phyloP scores from a whole-genome alignment of 306 rosid species.

The Rubus parviflorus region DNA sequence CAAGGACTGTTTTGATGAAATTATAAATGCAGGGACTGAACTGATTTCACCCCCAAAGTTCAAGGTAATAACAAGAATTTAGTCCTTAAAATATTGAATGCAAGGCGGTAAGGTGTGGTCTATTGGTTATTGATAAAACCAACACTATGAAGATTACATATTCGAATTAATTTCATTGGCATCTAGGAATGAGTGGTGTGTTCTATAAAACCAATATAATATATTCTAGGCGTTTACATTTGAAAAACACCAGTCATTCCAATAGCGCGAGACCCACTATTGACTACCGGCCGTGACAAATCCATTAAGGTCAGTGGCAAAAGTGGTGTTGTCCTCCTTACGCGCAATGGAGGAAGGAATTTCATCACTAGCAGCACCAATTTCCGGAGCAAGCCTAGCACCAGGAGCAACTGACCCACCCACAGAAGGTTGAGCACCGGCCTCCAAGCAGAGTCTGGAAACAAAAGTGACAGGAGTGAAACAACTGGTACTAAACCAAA shows the following conservation, averaged over 20 bases:
- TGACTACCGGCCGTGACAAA: neutral
- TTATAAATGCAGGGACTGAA: too few relatives aligned
- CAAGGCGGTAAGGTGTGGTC: too few relatives aligned
- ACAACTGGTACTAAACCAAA: neutral
- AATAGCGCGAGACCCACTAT: neutral
- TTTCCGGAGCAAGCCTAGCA: neutral
- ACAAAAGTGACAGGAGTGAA: constrained; percentile 2
- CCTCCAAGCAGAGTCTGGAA: neutral
- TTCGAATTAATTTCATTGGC: too few relatives aligned
- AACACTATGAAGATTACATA: too few relatives aligned
- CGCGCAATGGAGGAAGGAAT: neutral
- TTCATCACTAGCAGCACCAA: neutral
- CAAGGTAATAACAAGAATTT: too few relatives aligned
- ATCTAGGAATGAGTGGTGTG: too few relatives aligned
- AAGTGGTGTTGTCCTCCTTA: neutral
- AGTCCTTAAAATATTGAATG: too few relatives aligned
- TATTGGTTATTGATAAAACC: too few relatives aligned
- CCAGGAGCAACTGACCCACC: neutral
- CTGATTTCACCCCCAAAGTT: too few relatives aligned
- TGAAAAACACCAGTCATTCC: neutral
- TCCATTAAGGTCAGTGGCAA: neutral
- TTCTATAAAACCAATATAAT: too few relatives aligned
- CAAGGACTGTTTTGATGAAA: too few relatives aligned
- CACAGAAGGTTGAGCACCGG: neutral
- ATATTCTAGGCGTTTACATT: too few relatives aligned